Evolutionary conservation across 108 stramenopile genomes (phyloP), one percentile per base, ranked within the genome.

Genomic region (Schizochytrium sp.): DNA sequence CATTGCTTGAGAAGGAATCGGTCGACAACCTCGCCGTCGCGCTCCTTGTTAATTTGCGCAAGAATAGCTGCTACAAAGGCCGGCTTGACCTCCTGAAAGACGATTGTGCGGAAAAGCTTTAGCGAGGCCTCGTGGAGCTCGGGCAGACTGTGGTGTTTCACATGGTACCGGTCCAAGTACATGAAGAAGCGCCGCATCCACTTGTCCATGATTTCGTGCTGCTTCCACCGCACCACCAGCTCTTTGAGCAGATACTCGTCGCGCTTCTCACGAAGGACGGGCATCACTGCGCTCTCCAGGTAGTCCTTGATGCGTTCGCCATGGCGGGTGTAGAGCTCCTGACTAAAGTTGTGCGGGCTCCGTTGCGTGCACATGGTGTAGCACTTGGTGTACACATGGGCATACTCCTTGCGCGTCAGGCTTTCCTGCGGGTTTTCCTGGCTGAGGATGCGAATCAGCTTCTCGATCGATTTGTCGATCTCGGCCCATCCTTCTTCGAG

Each of bases 321-420:
- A 91, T 99, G 98, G 59, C 97, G 92, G 51, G 95, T 92, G 94
- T 99, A 99, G 4, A 99, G 95, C 89, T 98, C 96, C 89, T 98
- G 97, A 44, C 98, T 97, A 96, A 96, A 98, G 93, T 99, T 99
- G 96, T 98, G 97, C n/a, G 99, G 99, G 34, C 95, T 93, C 16
- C 98, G 95, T 91, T 99, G 99, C 58, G 98, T 99, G 92, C 99
- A 99, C 98, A 99, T 99, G 92, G 98, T 97, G 94, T 99, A 99
- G 94, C 98, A 99, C 29, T 93, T 96, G n/a, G 97, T 99, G 95
- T 91, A 92, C 58, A 83, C 76, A 12, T 83, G 10, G 28, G n/a
- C 51, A 23, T 83, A 83, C 76, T 83, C 99, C 41, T 94, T 95
- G 57, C 95, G 92, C 94, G 99, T 99, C 6, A 99, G 95, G 87